Evolutionary conservation across 2,329 filamentous ascomycete genomes (phyloP).

Genomic region (Calonectria crousiana): DNA sequence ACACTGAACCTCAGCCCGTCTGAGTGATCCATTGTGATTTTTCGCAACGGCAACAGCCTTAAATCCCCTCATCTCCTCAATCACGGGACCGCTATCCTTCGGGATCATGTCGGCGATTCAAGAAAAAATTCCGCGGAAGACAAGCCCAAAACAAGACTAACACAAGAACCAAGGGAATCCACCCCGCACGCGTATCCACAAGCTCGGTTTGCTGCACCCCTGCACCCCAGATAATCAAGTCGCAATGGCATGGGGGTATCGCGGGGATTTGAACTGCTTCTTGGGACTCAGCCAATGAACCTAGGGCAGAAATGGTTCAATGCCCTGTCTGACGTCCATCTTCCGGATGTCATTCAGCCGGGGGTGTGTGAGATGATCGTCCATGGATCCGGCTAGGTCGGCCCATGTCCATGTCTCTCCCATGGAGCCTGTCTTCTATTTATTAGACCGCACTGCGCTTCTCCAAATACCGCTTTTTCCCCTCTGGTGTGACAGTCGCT

Average conservation of each 20-base stretch:
- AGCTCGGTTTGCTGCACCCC: background rate
- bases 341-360: background rate
- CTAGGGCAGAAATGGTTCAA: background rate
- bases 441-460: background rate
- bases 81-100: background rate
- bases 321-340: background rate
- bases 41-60: background rate
- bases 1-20: background rate
- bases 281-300: background rate
- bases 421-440: background rate
- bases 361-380: background rate
- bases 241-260: background rate
- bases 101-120: conserved; percentile 4
- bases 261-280: background rate
- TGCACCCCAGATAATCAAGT: conserved; percentile 6
- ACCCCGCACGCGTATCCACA: conserved; percentile 5
- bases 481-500: background rate
- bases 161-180: background rate
- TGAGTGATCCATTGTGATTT: no score
- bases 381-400: background rate
- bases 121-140: background rate
- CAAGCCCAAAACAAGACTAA: background rate
- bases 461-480: background rate
- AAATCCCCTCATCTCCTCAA: background rate
- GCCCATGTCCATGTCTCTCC: background rate